Base-by-base conservation (phyloP, 768 basidiomycete species). In the Phanerochaete sordida region DNA sequence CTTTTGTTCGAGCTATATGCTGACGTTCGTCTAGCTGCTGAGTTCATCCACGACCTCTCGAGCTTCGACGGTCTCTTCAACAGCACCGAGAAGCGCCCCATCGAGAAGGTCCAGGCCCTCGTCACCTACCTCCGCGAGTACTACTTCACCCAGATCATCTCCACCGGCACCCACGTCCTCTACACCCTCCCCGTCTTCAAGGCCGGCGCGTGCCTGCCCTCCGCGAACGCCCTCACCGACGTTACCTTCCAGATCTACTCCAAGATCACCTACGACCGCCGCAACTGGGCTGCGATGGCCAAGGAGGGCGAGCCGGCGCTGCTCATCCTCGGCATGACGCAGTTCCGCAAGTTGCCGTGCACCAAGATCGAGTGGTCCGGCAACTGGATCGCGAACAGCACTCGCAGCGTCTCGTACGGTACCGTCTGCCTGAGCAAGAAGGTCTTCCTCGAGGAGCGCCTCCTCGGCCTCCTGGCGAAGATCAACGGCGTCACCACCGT, bases 401-500 rank as follows among this genome's bases (percentile, higher is more conserved):
- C 63, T 33, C 48, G 55, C 31, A 60, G 61, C 21, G 54, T 68
- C 50, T 69, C 70, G 3, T 66, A 64, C 55, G 70, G 69, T 39
- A 71, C 68, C 0, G 56, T 72, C 57, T 58, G 63, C 55, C 64
- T 72, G 52, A 64, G 68, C 19, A 60, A 59, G 52, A 48, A 61
- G 23, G 55, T 64, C 31, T 73, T 73, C 69, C 64, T 72, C 48
- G 65, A 72, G 31, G 58, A 64, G 46, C 64, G 65, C 45, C 63
- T 73, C 16, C 62, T 72, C 44, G 31, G 50, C n/a, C 58, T 68
- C 15, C 68, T 73, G 27, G 26, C 59, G n/a, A 55, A 51, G 16
- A 61, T 73, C 58, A 73, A 73, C 56, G 62, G 59, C 5, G 59
- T 56, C 33, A 73, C 72, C 3, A 73, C 72, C 30, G 56, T 73